These are phyloP conservation scores for Picea glauca DNA, from an alignment of 75 land plant genomes.

Conservation along the genomic window DNA sequence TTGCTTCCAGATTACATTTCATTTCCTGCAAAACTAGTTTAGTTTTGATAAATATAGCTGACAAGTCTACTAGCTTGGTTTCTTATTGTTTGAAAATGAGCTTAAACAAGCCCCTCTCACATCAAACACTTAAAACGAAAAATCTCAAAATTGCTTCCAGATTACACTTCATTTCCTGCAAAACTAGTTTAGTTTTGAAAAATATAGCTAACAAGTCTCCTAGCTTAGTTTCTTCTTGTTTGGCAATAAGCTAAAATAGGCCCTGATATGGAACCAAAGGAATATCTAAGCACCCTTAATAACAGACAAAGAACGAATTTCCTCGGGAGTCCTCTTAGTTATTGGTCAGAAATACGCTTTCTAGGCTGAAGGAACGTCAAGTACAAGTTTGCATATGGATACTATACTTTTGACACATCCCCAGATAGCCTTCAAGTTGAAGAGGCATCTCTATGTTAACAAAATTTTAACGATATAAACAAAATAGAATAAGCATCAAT, in stretches of 20 bases:
- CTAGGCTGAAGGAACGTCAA: not conserved
- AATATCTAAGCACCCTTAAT: not conserved
- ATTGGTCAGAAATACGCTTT: not conserved
- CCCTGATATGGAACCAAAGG: not conserved
- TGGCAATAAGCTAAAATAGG: not conserved
- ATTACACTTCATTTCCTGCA: no score
- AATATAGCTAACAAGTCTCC: not conserved
- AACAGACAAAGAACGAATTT: not conserved
- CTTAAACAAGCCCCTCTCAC: no score
- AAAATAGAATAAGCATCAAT: not conserved
- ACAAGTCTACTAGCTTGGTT: not conserved
- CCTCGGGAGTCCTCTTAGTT: not conserved
- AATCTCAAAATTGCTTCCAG: no score
- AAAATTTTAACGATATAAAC: not conserved
- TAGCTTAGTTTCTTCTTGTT: not conserved
- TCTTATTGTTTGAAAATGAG: not conserved
- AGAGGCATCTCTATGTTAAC: not conserved
- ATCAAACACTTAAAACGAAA: no score
- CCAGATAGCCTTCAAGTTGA: not conserved
- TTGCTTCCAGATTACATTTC: no score
- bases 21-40: no score
- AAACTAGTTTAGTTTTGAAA: no score
- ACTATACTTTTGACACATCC: no score
- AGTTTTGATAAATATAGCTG: not conserved
- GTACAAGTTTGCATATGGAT: not conserved